Conservation (phyloP, 345 rosid species). For the Gossypium turneri region DNA sequence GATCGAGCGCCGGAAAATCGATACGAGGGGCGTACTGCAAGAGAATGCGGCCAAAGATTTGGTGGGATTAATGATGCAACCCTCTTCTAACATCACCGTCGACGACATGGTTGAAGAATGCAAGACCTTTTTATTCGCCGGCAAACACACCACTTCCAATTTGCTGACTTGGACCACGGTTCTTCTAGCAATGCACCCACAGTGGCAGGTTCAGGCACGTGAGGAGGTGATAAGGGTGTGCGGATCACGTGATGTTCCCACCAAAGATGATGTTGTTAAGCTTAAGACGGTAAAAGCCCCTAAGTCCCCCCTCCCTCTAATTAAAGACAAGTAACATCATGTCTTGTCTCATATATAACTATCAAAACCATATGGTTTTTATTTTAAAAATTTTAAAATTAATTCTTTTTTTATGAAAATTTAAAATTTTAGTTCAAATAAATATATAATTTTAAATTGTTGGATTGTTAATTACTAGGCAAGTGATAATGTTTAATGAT, state of each 20-base stretch:
- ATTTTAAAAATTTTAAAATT: too few species aligned
- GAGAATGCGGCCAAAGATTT: constrained; percentile 37
- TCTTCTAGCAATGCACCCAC: constrained; percentile 73
- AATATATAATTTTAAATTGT: too few species aligned
- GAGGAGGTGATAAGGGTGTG: constrained; percentile 73
- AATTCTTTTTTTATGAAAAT: too few species aligned
- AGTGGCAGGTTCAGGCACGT: constrained; percentile 85
- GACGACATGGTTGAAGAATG: constrained; percentile 78
- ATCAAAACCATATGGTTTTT: not conserved
- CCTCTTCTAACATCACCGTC: constrained; percentile 41
- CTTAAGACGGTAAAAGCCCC: constrained; percentile 55
- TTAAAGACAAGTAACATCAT: constrained; percentile 5
- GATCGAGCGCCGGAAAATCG: constrained; percentile 43
- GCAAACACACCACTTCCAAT: constrained; percentile 82
- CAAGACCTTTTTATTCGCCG: constrained; percentile 89
- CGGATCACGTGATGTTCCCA: constrained; percentile 70
- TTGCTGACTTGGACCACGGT: constrained; percentile 83
- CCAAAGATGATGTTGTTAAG: constrained; percentile 61
- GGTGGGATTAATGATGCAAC: constrained; percentile 57
- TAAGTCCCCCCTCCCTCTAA: not conserved
- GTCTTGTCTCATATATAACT: constrained; percentile 9
- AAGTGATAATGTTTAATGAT: too few species aligned
- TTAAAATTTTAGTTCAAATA: too few species aligned
- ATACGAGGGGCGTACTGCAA: not conserved
- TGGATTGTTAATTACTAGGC: too few species aligned